Base-by-base conservation (phyloP, 2,329 filamentous ascomycete species). In the Chrysoporthe deuterocubensis region DNA sequence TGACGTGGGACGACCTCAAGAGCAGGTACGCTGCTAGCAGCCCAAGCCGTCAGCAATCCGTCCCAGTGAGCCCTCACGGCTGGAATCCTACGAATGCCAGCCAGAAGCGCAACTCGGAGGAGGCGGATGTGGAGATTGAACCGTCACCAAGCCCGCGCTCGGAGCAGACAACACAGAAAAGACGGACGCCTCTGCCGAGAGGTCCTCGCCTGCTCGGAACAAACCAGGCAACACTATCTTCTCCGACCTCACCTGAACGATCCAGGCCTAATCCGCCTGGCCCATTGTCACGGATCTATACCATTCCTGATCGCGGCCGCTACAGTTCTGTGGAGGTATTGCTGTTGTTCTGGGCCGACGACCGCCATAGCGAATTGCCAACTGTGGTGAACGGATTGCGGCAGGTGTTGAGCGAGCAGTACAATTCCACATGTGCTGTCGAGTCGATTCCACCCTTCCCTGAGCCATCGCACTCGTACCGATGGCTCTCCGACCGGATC, bases 261-360 rank as follows among this genome's bases (percentile, higher is more conserved):
- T 26, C 26, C 14, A 61, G 43, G 42, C 26, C 42, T 43, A 43
- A 44, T 18, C 14, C 11, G 16, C 16, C 43, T 21, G 42, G 42
- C 16, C 5, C 6, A 2, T 14, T 43, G 8, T 46, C 59, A 34
- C 59, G 42, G 16, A n/a, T 34, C 59, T 46, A 61, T 8, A 37
- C 83, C 84, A 4, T 83, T 6, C 82, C 84, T 37, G 84, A 87
- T 65, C 83, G 85, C 56, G 83, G 81, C 68, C 84, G 86, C 14
- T 89, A 89, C 71, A 83, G 78, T 54, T 78, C 78, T n/a, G 85
- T 83, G 2, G 81, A 84, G 63, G 85, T 77, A 2, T 79, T 88
- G n/a, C 73, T 88, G n/a, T 75, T 88, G 4, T 80, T 81, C 66
- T 89, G 86, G 86, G 81, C 86, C 67, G 84, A 87, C 50, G 86